Conservation (phyloP, 495 filamentous ascomycete species). For the Daldinia grandis region DNA sequence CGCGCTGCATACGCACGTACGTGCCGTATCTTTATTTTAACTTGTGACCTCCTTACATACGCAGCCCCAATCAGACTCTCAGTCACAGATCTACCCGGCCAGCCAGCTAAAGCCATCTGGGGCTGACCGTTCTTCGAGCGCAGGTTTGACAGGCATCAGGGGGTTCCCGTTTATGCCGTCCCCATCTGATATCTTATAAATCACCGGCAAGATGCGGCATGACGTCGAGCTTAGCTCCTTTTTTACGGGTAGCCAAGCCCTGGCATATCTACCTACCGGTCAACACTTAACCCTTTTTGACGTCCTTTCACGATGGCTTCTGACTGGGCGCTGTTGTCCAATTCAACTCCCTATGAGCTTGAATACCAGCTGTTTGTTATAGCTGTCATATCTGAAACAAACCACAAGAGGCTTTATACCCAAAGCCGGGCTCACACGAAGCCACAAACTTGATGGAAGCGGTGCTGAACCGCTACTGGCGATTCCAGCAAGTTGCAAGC, state of each 20-base stretch:
- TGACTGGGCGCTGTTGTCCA: slow-evolving; percentile 23
- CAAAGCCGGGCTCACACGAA: slow-evolving; percentile 16
- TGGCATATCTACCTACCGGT: slow-evolving; percentile 19
- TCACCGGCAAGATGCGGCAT: slow-evolving; percentile 34
- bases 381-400: slow-evolving; percentile 3
- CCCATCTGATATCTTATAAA: slow-evolving; percentile 34
- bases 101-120: slow-evolving; percentile 24
- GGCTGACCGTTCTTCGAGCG: slow-evolving; percentile 20
- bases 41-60: slow-evolving; percentile 33
- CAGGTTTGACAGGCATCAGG: slow-evolving; percentile 37
- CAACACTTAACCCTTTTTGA: slow-evolving; percentile 41
- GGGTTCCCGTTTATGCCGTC: slow-evolving; percentile 27
- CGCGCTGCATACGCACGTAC: neutral
- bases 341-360: slow-evolving; percentile 16
- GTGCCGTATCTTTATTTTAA: slow-evolving; percentile 15
- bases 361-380: slow-evolving; percentile 3
- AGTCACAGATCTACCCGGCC: slow-evolving; percentile 25
- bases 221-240: slow-evolving; percentile 32
- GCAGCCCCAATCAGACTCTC: slow-evolving; percentile 32
- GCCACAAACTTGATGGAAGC: slow-evolving; percentile 9
- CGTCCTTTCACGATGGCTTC: slow-evolving; percentile 26
- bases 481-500: slow-evolving; percentile 16
- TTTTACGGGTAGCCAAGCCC: slow-evolving; percentile 36
- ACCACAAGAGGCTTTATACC: slow-evolving; percentile 13
- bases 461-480: slow-evolving; percentile 21